Evolutionary conservation across 2,329 filamentous ascomycete species (phyloP), one percentile per base, ranked within the genome.

Genomic region (Fusarium floridanum): DNA sequence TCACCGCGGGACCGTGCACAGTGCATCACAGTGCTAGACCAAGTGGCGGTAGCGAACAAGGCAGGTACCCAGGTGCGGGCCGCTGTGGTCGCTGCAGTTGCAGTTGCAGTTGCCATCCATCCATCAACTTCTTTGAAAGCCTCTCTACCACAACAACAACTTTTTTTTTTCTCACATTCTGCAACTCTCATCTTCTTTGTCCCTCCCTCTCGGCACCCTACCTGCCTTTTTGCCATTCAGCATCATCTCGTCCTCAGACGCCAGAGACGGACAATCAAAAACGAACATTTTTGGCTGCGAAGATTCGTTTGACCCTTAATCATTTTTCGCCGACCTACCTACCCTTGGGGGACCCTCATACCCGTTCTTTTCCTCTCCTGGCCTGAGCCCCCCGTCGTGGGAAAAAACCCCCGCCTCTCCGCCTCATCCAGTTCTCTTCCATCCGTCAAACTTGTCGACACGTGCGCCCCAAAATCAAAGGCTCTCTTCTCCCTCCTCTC

Each of bases 391-490:
- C 53, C 68, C 65, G 64, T 68, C 74, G 68, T 71, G 45, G 72
- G 72, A 75, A 78, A 78, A 75, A 74, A 71, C 76, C 77, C 77
- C 77, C 77, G 75, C 77, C 69, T 80, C 75, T 79, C 72, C 77
- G 76, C 78, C 80, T 78, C 75, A 70, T 76, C 72, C 72, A 72
- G 63, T 73, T 75, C 67, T 70, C 73, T 73, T 64, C 61, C 73
- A 77, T 72, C 76, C 74, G 74, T 72, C 73, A 78, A 74, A 78
- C 76, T 75, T 78, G 67, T 78, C 74, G 70, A 81, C 80, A 80
- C 80, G 80, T 81, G 79, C 78, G 74, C 75, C 72, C 32, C 27
- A 29, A 75, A 72, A 70, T 67, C 57, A 72, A 74, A 66, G 74
- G 67, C 67, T 71, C 72, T 72, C 74, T 76, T 73, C 48, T 70